phyloP scores from a whole-genome alignment of 257 asterid species.

The Voacanga thouarsii region DNA sequence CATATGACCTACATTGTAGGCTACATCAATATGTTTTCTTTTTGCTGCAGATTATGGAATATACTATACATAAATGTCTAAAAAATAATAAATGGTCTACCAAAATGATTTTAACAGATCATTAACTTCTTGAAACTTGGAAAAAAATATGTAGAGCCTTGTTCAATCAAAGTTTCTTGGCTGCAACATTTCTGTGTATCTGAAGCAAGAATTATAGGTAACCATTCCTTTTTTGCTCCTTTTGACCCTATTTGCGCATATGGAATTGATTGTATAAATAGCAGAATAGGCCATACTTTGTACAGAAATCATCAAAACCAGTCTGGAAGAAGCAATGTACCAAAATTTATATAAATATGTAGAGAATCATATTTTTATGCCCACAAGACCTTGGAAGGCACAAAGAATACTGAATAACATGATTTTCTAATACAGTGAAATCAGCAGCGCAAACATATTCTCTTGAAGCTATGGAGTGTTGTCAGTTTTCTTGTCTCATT shows the following conservation, averaged over 20 bases:
- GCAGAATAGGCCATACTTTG: neutral
- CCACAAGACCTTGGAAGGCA: neutral
- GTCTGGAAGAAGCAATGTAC: neutral
- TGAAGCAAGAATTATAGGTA: neutral
- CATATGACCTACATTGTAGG: neutral
- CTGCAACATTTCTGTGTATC: neutral
- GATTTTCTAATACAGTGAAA: neutral
- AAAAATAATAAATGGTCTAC: neutral
- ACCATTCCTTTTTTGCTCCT: neutral
- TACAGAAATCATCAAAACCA: neutral
- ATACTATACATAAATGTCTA: neutral
- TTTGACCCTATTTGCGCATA: neutral
- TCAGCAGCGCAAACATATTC: neutral
- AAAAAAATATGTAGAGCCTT: neutral
- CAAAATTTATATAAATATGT: neutral
- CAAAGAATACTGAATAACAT: neutral
- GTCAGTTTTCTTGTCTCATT: no score
- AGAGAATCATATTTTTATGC: neutral
- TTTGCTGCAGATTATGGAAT: neutral
- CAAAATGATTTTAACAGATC: neutral
- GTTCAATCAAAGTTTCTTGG: neutral
- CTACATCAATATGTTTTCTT: neutral
- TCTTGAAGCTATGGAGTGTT: no score
- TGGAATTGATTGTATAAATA: neutral
- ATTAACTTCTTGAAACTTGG: neutral